phyloP scores from a whole-genome alignment of 768 basidiomycete genomes.

The Mycena galericulata region DNA sequence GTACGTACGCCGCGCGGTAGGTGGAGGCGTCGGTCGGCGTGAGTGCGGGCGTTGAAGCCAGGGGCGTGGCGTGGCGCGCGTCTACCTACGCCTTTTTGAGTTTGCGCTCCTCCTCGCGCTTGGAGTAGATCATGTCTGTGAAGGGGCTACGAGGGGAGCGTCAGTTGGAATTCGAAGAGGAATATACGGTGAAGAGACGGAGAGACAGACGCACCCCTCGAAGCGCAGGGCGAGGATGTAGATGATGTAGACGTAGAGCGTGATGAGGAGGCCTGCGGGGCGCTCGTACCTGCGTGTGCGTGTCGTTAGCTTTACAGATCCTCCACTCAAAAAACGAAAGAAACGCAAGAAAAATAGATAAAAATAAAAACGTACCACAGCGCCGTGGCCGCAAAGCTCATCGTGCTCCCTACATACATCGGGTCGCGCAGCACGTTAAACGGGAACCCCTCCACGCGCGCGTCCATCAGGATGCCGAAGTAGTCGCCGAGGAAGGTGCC shows the following conservation, averaged over 20 bases:
- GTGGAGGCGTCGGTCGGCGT: too few species aligned
- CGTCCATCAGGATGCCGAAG: constrained; percentile 89
- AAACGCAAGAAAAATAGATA: too few species aligned
- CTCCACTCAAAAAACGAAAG: too few species aligned
- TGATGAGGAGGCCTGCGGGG: constrained; percentile 86
- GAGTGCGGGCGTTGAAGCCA: constrained; percentile 43
- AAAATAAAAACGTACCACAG: constrained; percentile 77
- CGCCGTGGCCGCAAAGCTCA: constrained; percentile 89
- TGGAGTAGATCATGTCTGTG: constrained; percentile 85
- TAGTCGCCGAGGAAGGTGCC: constrained; percentile 93
- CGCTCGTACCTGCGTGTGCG: constrained; percentile 75
- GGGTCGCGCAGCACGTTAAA: constrained; percentile 94
- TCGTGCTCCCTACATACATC: constrained; percentile 96
- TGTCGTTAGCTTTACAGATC: neutral
- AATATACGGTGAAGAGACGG: neutral
- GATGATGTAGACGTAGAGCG: constrained; percentile 83
- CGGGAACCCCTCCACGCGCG: constrained; percentile 95
- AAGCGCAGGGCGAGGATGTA: constrained; percentile 87
- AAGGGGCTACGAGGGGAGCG: constrained; percentile 70
- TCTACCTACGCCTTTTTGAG: constrained; percentile 41
- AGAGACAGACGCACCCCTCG: constrained; percentile 78
- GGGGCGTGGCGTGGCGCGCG: too few species aligned
- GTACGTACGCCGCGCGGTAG: too few species aligned
- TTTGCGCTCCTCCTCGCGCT: constrained; percentile 54
- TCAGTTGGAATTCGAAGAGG: too few species aligned